Conservation (phyloP, 2,329 filamentous ascomycete species). For the Penicillium frequentans region DNA sequence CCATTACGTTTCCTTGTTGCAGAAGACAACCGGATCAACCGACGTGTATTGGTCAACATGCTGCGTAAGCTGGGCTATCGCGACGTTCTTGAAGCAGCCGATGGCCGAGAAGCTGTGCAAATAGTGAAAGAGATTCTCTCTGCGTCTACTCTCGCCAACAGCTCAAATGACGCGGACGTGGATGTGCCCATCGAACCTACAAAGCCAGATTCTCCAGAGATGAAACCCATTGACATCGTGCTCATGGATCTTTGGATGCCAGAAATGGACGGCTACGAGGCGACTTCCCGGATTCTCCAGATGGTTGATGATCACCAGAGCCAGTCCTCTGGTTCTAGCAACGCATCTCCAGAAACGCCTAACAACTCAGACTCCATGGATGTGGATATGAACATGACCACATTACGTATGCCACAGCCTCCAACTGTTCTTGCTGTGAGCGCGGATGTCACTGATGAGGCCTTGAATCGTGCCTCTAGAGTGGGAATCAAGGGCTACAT, state of each 20-base stretch:
- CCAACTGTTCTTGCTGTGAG: conserved; percentile 62
- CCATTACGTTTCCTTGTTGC: conserved; percentile 69
- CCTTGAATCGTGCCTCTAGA: conserved; percentile 59
- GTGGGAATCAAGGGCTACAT: conserved; percentile 69
- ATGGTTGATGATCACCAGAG: conserved; percentile 46
- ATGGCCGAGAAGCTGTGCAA: conserved; percentile 67
- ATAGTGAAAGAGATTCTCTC: conserved; percentile 53
- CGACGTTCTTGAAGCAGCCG: conserved; percentile 64
- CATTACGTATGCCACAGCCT: conserved; percentile 37
- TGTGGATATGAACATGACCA: conserved; percentile 11
- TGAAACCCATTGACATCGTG: conserved; percentile 59
- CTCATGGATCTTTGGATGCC: conserved; percentile 80
- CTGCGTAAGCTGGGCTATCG: conserved; percentile 66
- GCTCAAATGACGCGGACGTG: conserved; percentile 2
- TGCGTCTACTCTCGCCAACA: conserved; percentile 17
- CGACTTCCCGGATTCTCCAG: conserved; percentile 61
- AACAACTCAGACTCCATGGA: conserved; percentile 16
- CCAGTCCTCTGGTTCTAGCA: conserved; percentile 15
- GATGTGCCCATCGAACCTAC: conserved; percentile 16
- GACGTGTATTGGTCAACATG: conserved; percentile 66
- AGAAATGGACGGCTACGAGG: conserved; percentile 70
- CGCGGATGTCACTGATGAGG: conserved; percentile 66
- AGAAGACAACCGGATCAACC: conserved; percentile 73
- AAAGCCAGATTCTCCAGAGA: conserved; percentile 26
- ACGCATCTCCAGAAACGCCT: conserved; percentile 8